These are phyloP conservation scores for Parascedosporium putredinis DNA, from an alignment of 2,329 filamentous ascomycete genomes.

Conservation along the genomic window DNA sequence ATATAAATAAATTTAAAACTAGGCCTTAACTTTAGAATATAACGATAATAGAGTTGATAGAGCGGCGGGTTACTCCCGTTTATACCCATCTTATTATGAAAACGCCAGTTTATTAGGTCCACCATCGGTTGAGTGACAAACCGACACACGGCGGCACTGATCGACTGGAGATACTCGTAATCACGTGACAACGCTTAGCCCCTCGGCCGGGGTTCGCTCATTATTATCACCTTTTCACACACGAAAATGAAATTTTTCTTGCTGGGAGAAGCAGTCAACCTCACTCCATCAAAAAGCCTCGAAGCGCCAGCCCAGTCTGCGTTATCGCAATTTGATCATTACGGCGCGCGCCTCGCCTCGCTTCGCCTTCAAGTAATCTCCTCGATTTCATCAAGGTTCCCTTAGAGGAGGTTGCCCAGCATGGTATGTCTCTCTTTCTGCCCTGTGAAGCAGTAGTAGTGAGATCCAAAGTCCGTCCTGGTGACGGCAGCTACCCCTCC, in stretches of 20 bases:
- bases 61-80: no score
- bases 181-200: slow-evolving; percentile 8
- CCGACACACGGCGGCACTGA: background rate
- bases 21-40: no score
- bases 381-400: slow-evolving; percentile 3
- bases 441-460: no score
- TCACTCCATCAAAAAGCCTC: slow-evolving; percentile 1
- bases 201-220: background rate
- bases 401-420: slow-evolving; percentile 18
- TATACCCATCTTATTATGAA: no score
- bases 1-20: no score
- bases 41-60: no score
- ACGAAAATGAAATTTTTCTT: slow-evolving; percentile 9
- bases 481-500: slow-evolving; percentile 11
- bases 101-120: no score
- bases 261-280: slow-evolving; percentile 2
- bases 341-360: slow-evolving; percentile 5
- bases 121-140: no score
- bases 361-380: slow-evolving; percentile 5
- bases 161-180: background rate
- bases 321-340: background rate
- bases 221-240: slow-evolving; percentile 6
- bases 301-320: slow-evolving; percentile 3
- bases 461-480: no score
- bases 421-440: slow-evolving; percentile 15